Evolutionary conservation across 108 stramenopile species (phyloP).

Genomic region (Pseudonitzschia pungens): DNA sequence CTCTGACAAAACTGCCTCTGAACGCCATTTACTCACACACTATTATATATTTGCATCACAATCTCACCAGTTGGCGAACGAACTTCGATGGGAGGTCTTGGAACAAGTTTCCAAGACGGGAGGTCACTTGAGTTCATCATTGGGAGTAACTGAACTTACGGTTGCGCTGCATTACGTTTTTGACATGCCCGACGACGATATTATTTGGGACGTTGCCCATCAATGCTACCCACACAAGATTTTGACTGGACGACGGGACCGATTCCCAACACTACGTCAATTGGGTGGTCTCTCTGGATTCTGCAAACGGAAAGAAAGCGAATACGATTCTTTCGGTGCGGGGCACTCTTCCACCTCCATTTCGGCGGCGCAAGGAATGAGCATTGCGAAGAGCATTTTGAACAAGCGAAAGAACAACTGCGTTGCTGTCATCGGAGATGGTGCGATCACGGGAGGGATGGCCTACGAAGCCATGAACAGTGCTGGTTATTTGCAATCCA

Average conservation of each 20-base stretch:
- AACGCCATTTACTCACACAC: neutral
- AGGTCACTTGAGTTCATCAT: constrained; percentile 91
- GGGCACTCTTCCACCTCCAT: constrained; percentile 94
- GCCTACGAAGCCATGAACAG: constrained; percentile 99
- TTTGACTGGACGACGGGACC: constrained; percentile 87
- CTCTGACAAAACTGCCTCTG: too few relatives aligned
- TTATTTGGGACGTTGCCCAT: constrained; percentile 98
- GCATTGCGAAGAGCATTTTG: constrained; percentile 85
- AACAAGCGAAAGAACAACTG: constrained; percentile 91
- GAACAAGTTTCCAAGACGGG: constrained; percentile 96
- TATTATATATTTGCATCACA: neutral
- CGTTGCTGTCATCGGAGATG: constrained; percentile 97
- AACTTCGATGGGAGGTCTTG: constrained; percentile 92
- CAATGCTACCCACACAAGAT: constrained; percentile 98
- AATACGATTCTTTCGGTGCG: constrained; percentile 96
- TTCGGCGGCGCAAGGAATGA: constrained; percentile 95
- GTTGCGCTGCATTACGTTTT: constrained; percentile 97
- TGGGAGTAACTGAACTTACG: constrained; percentile 95
- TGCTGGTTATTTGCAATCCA: constrained; percentile 88
- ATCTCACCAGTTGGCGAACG: constrained; percentile 73
- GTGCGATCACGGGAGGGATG: constrained; percentile 98
- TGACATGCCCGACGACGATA: constrained; percentile 97
- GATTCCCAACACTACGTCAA: constrained; percentile 85
- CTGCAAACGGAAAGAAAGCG: constrained; percentile 91
- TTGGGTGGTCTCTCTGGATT: constrained; percentile 92